Evolutionary conservation across 768 basidiomycete species (phyloP).

Genomic region (Myochromella boudieri): DNA sequence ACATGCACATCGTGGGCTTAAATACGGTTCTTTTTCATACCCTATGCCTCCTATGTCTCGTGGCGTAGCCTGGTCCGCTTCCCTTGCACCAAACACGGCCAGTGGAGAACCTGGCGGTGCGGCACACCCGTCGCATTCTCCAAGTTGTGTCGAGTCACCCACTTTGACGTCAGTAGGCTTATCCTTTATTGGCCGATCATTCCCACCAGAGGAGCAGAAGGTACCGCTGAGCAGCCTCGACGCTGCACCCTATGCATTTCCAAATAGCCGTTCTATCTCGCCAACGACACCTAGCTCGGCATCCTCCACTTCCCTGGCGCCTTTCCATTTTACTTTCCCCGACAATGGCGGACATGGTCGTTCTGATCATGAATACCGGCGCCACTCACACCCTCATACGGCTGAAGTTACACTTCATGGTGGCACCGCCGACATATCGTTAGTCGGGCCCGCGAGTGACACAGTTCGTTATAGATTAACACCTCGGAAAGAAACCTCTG

Average conservation of each 20-base stretch:
- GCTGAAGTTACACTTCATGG: conserved; percentile 72
- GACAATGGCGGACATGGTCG: conserved; percentile 58
- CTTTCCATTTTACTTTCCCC: conserved; percentile 67
- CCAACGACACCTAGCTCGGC: conserved; percentile 61
- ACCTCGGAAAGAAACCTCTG: conserved; percentile 44
- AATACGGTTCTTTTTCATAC: conserved; percentile 54
- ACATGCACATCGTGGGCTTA: conserved; percentile 42
- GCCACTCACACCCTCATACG: conserved; percentile 49
- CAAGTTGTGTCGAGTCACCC: conserved; percentile 58
- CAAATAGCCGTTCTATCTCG: conserved; percentile 71
- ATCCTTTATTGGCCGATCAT: conserved; percentile 24
- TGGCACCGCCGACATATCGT: conserved; percentile 70
- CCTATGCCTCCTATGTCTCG: conserved; percentile 31
- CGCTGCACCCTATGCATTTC: conserved; percentile 57
- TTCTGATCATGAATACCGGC: conserved; percentile 66
- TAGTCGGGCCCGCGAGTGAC: conserved; percentile 50
- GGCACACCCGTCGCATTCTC: conserved; percentile 49
- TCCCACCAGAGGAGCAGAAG: conserved; percentile 56
- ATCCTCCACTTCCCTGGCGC: conserved; percentile 63
- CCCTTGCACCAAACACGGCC: conserved; percentile 32
- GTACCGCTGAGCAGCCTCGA: conserved; percentile 49
- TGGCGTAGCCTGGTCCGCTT: conserved; percentile 39
- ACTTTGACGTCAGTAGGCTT: conserved; percentile 41
- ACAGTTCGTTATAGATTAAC: conserved; percentile 61
- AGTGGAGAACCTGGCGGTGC: conserved; percentile 41